These are phyloP conservation scores for Botrytis paeoniae DNA, from an alignment of 2,329 filamentous ascomycete species.

Conservation along the genomic window DNA sequence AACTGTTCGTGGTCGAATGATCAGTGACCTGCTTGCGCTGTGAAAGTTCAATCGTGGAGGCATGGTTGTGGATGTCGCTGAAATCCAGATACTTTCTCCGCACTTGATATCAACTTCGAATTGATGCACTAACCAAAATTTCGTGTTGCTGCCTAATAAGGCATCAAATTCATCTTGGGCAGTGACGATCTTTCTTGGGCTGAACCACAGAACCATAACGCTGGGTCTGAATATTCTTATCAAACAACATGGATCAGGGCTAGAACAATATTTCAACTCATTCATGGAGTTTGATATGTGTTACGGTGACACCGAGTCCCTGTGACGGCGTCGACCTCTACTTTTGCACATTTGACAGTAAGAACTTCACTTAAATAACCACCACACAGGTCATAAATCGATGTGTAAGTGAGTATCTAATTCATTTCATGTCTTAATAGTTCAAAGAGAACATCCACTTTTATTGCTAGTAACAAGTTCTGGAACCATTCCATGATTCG, in stretches of 20 bases:
- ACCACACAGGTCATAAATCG: background rate
- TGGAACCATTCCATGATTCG: conserved; percentile 9
- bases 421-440: background rate
- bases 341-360: background rate
- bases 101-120: background rate
- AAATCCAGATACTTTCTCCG: conserved; percentile 9
- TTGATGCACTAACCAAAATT: conserved; percentile 15
- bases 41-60: conserved; percentile 53
- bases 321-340: background rate
- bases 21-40: conserved; percentile 43
- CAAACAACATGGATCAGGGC: conserved; percentile 1
- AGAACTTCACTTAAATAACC: background rate
- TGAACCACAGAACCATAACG: conserved; percentile 7
- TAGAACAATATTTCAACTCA: background rate
- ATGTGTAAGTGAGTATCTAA: background rate
- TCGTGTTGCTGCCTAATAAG: conserved; percentile 2
- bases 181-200: conserved; percentile 10
- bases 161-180: background rate
- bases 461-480: conserved; percentile 9
- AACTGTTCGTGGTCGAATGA: conserved; percentile 41
- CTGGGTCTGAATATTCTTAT: conserved; percentile 1
- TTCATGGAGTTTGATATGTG: background rate
- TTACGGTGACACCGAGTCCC: background rate
- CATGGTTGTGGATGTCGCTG: conserved; percentile 43
- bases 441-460: background rate